These are phyloP conservation scores for Cucumis melo DNA, from an alignment of 306 rosid species.

Conservation along the genomic window DNA sequence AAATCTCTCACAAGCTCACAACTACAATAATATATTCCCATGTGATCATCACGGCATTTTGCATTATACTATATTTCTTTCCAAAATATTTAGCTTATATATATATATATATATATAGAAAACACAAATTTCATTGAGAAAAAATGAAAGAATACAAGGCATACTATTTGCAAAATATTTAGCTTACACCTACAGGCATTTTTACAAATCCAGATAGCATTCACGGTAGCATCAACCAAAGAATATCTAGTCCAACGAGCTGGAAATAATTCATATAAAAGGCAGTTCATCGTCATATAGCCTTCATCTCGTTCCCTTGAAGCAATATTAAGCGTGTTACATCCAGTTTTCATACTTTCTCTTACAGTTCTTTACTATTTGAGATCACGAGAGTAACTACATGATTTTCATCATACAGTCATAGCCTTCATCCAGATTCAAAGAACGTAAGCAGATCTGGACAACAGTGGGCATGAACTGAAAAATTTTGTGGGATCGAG, in stretches of 20 bases:
- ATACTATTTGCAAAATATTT: background rate
- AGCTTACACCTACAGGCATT: background rate
- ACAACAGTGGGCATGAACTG: background rate
- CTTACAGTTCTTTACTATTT: conserved; percentile 4
- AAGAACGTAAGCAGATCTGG: background rate
- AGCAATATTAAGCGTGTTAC: conserved; percentile 59
- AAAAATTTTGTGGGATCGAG: background rate
- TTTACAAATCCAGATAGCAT: background rate
- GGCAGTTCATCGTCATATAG: background rate
- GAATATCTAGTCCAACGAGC: background rate
- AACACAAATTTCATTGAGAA: too few species aligned
- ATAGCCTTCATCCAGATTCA: background rate
- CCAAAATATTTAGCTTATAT: background rate
- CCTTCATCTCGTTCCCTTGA: conserved; percentile 81
- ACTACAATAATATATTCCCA: background rate
- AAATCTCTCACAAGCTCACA: background rate
- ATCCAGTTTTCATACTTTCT: background rate
- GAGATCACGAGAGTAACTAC: conserved; percentile 35
- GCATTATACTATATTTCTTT: background rate
- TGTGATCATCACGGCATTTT: background rate
- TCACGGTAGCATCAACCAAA: background rate
- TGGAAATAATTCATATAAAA: background rate
- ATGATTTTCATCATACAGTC: background rate
- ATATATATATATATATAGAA: too few species aligned
- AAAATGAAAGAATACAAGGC: too few species aligned